phyloP scores from a whole-genome alignment of 371 early-diverging fungal genomes.

The Mucor plumbeus region DNA sequence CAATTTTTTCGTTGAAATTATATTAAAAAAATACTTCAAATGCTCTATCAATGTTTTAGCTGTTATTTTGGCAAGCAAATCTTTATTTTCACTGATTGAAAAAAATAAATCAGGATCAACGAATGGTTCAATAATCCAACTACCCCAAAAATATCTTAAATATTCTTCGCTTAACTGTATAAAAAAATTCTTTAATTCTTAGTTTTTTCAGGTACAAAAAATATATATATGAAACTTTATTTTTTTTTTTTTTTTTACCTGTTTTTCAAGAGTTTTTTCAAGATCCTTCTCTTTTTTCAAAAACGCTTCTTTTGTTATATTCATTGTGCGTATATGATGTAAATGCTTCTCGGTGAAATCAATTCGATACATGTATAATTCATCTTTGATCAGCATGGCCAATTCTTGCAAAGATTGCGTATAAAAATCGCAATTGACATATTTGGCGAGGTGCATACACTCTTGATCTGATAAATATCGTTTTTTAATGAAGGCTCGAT shows the following conservation, averaged over 20 bases:
- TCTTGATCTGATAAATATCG: slow-evolving; percentile 4
- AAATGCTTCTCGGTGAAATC: not conserved
- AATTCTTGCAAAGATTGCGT: not conserved
- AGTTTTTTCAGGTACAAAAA: not conserved
- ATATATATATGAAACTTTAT: too few species aligned
- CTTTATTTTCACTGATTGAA: slow-evolving; percentile 9
- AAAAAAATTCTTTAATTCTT: not conserved
- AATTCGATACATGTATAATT: slow-evolving; percentile 3
- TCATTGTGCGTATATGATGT: slow-evolving; percentile 5
- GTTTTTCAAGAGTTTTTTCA: not conserved
- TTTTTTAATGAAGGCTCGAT: slow-evolving; percentile 3
- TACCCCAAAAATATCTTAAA: slow-evolving; percentile 1
- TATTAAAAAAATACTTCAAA: slow-evolving; percentile 10
- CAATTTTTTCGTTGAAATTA: not conserved
- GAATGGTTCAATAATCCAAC: not conserved
- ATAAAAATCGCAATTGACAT: not conserved
- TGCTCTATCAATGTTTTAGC: slow-evolving; percentile 3
- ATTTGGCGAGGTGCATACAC: not conserved
- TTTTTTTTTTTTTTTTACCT: not conserved
- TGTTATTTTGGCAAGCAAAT: slow-evolving; percentile 8
- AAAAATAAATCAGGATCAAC: not conserved
- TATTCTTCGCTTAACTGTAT: not conserved
- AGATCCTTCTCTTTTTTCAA: not conserved
- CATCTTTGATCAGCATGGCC: not conserved
- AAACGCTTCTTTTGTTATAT: slow-evolving; percentile 1